Conservation (phyloP, 805 yeast species). For the Cyberlindnera misumaiensis region DNA sequence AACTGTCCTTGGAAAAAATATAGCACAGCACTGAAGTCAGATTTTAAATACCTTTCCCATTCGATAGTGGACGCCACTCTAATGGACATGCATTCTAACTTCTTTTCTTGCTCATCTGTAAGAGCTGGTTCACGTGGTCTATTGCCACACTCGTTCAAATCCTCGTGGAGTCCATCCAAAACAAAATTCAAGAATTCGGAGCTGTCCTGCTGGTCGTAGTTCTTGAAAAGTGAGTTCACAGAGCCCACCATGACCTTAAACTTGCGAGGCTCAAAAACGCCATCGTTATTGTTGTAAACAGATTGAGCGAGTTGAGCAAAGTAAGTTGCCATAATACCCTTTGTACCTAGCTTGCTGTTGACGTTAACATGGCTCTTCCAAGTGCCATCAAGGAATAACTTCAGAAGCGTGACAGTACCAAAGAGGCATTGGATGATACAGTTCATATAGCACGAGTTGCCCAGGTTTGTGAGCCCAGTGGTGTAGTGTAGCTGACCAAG, state of each 20-base stretch:
- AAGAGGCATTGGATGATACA: slow-evolving; percentile 81
- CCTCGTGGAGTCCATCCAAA: slow-evolving; percentile 77
- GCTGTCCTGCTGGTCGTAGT: slow-evolving; percentile 77
- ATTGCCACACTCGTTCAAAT: slow-evolving; percentile 60
- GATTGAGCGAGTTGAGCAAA: slow-evolving; percentile 55
- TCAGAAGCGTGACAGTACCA: slow-evolving; percentile 61
- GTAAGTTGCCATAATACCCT: slow-evolving; percentile 66
- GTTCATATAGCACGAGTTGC: slow-evolving; percentile 92
- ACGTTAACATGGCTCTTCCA: slow-evolving; percentile 66
- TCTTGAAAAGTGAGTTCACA: slow-evolving; percentile 56
- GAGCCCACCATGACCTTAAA: slow-evolving; percentile 67
- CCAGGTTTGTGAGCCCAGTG: slow-evolving; percentile 74
- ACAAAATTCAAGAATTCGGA: slow-evolving; percentile 73
- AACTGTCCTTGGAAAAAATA: slow-evolving; percentile 87
- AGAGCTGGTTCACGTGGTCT: slow-evolving; percentile 50
- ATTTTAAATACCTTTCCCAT: slow-evolving; percentile 81
- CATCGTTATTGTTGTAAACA: slow-evolving; percentile 41
- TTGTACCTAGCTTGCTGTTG: slow-evolving; percentile 69
- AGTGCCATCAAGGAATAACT: slow-evolving; percentile 52
- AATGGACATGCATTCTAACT: slow-evolving; percentile 66
- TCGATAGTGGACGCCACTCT: slow-evolving; percentile 81
- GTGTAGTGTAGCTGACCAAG: slow-evolving; percentile 28
- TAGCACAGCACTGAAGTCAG: slow-evolving; percentile 74
- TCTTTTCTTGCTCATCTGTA: slow-evolving; percentile 62
- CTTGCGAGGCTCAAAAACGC: slow-evolving; percentile 48